phyloP scores from a whole-genome alignment of 257 asterid genomes.

The Solanum sitiens region DNA sequence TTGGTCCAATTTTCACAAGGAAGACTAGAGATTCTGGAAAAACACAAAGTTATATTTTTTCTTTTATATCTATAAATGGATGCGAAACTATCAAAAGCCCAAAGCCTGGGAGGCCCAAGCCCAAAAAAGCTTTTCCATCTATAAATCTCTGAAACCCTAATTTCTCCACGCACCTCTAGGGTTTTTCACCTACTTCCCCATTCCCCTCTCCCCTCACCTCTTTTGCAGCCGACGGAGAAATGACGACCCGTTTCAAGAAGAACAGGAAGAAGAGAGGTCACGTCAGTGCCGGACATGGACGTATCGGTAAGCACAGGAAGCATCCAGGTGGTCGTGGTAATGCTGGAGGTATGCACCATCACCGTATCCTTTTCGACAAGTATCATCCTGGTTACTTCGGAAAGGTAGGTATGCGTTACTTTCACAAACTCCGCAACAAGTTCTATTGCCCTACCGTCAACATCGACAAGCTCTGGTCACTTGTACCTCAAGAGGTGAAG shows the following conservation, averaged over 20 bases:
- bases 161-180: not conserved
- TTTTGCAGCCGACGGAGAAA: not conserved
- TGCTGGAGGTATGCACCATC: constrained; percentile 82
- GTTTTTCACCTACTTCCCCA: not conserved
- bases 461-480: constrained; percentile 51
- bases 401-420: constrained; percentile 64
- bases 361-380: constrained; percentile 75
- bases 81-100: not conserved
- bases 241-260: constrained; percentile 72
- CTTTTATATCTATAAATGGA: not conserved
- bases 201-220: not conserved
- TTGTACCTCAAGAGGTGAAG: constrained; percentile 50
- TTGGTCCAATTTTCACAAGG: not conserved
- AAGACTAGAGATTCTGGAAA: not conserved
- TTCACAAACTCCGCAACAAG: constrained; percentile 51
- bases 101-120: not conserved
- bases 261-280: constrained; percentile 80
- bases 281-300: constrained; percentile 77
- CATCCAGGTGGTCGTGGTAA: constrained; percentile 80
- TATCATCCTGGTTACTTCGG: constrained; percentile 71
- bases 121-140: not conserved
- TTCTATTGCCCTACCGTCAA: constrained; percentile 62
- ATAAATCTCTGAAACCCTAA: not conserved
- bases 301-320: constrained; percentile 69
- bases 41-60: not conserved